phyloP scores from a whole-genome alignment of 768 basidiomycete genomes.

The Pisolithus sp. region DNA sequence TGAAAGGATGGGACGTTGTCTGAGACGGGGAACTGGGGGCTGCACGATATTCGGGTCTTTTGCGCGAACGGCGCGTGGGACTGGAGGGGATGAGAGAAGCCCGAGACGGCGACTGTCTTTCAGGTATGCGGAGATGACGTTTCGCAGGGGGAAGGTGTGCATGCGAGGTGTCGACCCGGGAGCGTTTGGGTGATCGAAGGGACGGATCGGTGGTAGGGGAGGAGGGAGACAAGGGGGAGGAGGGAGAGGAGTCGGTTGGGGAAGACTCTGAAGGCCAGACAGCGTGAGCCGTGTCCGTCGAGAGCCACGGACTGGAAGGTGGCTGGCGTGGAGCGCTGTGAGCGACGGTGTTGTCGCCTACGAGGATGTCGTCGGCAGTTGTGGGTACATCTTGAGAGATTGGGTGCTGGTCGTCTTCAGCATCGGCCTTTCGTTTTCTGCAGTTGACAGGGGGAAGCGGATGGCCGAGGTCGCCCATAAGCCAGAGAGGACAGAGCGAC shows the following conservation, averaged over 20 bases:
- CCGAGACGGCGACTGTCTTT: constrained; percentile 11
- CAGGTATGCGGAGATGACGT: constrained; percentile 6
- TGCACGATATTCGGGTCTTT: constrained; percentile 24
- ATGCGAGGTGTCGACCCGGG: constrained; percentile 22
- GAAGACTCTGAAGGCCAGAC: constrained; percentile 38
- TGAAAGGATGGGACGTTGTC: constrained; percentile 13
- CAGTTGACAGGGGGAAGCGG: constrained; percentile 42
- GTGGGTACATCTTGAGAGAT: constrained; percentile 29
- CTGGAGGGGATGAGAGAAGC: constrained; percentile 16
- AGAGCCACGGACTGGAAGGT: constrained; percentile 25
- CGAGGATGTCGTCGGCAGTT: constrained; percentile 29
- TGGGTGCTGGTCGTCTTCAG: constrained; percentile 35
- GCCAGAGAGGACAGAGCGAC: constrained; percentile 12
- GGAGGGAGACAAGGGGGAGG: constrained; percentile 38
- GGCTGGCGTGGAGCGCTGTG: constrained; percentile 38
- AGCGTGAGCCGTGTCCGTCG: constrained; percentile 22
- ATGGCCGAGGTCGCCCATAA: constrained; percentile 61
- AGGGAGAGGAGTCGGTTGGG: constrained; percentile 26
- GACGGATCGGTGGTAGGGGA: constrained; percentile 9
- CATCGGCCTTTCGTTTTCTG: constrained; percentile 65
- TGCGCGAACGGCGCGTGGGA: constrained; percentile 27
- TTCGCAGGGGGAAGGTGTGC: constrained; percentile 9
- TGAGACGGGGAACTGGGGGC: constrained; percentile 22
- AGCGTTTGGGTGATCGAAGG: constrained; percentile 23
- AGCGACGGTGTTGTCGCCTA: constrained; percentile 24